Base-by-base conservation (phyloP, 345 rosid species). In the Eucalyptus marginata region DNA sequence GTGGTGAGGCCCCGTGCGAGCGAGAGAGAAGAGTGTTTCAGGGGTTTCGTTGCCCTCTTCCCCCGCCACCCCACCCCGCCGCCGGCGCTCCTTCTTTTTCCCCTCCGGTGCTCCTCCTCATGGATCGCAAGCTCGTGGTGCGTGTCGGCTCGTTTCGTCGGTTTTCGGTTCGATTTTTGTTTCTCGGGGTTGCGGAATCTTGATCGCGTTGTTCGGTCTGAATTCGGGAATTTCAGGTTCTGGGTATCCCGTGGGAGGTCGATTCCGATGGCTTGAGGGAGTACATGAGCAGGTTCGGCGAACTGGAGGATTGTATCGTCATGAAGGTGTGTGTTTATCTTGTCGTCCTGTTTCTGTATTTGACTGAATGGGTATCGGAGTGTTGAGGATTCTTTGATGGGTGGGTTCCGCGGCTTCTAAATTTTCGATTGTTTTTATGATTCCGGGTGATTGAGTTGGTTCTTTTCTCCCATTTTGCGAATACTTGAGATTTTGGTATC, bases 221-320 rank as follows among this genome's bases (percentile, higher is more conserved):
- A 8, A 18, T 36, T 76, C 83, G 13, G 29, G 40, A 59, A 40
- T 68, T 86, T 86, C 87, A 96, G 99, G 98, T 98, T 88, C 90
- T 98, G 94, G 99, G 99, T 51, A 97, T 97, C 89, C 99, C 99
- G 1, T 97, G 99, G 99, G 99, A 97, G 49, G 94, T 98, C 86
- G 99, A 96, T 88, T 95, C 99, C 6, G 97, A 96, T 31, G 99
- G 99, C 64, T 93, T 98, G 93, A 92, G 94, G 90, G 97, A 97
- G 71, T 98, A 98, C 91, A 98, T 98, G 99, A 90, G 90, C 84
- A 97, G 96, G 92, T 98, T 95, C 90, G 99, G 99, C 52, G 99
- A 97, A 12, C 93, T 98, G 92, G 99, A 97, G 92, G 99, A 98
- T 93, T 98, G 99, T 90, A 96, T 98, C 86, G 99, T 98, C 87